Conservation (phyloP, 331 rosid species). For the Saraca asoca region DNA sequence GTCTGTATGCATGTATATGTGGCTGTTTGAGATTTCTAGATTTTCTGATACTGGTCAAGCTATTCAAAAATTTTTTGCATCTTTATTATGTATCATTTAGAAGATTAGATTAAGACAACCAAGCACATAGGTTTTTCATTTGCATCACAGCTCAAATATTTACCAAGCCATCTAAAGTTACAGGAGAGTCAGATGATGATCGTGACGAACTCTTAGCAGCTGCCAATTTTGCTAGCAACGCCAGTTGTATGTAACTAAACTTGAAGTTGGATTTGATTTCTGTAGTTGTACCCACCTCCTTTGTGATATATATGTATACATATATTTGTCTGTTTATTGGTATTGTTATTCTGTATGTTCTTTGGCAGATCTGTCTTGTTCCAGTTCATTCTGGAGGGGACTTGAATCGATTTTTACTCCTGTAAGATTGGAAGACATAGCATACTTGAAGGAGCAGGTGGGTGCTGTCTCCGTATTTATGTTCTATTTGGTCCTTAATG, state of each 20-base stretch:
- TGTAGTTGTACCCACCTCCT: conserved; percentile 9
- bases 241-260: conserved; percentile 61
- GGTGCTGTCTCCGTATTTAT: conserved; percentile 25
- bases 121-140: conserved; percentile 12
- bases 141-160: conserved; percentile 26
- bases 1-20: too few relatives aligned
- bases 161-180: conserved; percentile 37
- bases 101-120: background rate
- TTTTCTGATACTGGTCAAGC: background rate
- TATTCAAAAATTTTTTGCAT: background rate
- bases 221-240: conserved; percentile 66
- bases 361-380: conserved; percentile 67
- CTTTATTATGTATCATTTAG: background rate
- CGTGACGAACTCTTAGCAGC: conserved; percentile 73
- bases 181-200: conserved; percentile 79
- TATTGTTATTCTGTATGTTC: conserved; percentile 26
- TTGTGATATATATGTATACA: background rate
- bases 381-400: conserved; percentile 80
- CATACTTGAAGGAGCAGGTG: conserved; percentile 75
- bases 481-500: conserved; percentile 25
- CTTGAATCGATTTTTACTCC: conserved; percentile 65
- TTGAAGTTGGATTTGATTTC: conserved; percentile 27
- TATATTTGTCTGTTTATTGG: background rate
- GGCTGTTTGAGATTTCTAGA: conserved; percentile 9
- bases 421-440: conserved; percentile 51